These are phyloP conservation scores for Pyracantha coccinea DNA, from an alignment of 331 rosid species.

Conservation along the genomic window DNA sequence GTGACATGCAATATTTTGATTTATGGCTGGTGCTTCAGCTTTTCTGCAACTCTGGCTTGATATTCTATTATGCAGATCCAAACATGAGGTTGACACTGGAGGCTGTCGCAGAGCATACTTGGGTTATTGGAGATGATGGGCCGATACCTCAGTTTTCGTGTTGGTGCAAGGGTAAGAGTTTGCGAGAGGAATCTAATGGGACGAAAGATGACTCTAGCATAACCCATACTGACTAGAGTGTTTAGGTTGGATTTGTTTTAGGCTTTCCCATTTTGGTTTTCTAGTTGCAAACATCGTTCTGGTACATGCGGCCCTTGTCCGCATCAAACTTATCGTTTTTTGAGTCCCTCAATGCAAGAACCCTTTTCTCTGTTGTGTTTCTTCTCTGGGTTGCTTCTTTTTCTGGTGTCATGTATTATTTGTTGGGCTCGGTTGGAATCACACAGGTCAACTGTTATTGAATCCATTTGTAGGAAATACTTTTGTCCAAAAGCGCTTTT, in stretches of 20 bases:
- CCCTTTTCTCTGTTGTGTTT: too few species aligned
- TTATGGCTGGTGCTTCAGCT: not conserved
- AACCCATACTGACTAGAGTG: slow-evolving; percentile 21
- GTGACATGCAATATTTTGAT: not conserved
- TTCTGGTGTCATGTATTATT: too few species aligned
- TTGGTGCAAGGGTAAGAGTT: slow-evolving; percentile 74
- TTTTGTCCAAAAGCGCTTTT: too few species aligned
- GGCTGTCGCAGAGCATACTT: slow-evolving; percentile 50
- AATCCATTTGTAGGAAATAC: too few species aligned
- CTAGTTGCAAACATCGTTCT: not conserved
- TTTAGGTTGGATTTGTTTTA: slow-evolving; percentile 24
- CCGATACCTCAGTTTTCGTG: slow-evolving; percentile 57
- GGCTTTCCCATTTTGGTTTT: slow-evolving; percentile 1
- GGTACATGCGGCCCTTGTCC: too few species aligned
- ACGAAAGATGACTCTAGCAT: slow-evolving; percentile 21
- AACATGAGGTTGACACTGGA: slow-evolving; percentile 54
- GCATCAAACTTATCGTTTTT: too few species aligned
- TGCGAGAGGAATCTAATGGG: slow-evolving; percentile 32
- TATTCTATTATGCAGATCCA: slow-evolving; percentile 76
- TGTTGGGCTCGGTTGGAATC: too few species aligned
- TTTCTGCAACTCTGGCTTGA: not conserved
- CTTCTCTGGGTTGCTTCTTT: too few species aligned
- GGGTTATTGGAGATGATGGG: slow-evolving; percentile 80
- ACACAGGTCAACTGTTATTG: too few species aligned
- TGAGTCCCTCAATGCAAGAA: not conserved